Evolutionary conservation across 441 rosid species (phyloP), one percentile per base, ranked within the genome.

Genomic region (Adansonia madagascariensis): DNA sequence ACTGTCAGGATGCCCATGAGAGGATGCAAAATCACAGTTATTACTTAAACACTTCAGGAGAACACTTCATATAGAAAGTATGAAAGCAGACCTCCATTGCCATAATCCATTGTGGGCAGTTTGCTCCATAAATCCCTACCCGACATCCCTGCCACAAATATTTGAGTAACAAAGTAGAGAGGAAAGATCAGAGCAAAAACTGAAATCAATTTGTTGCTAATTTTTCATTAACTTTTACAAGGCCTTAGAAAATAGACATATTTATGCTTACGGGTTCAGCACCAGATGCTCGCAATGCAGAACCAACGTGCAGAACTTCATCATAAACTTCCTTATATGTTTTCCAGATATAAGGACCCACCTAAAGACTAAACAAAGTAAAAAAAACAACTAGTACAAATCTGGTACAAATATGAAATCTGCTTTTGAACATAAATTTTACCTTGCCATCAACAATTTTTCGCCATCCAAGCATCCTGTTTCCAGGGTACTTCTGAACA

Each of bases 381-480:
- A 3, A 46, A 35, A 73, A 6, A 20, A 5, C 11, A 78, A n/a
- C 69, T 18, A 15, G 66, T 12, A 17, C 44, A 66, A 71, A 70
- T 35, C 12, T 9, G 12, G n/a, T 44, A 65, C 71, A 31, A 50
- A 41, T 47, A 17, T 18, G 50, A 49, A 66, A 53, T 8, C 50
- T 44, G 47, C 8, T n/a, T 46, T 79, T 53, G 56, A 73, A 44
- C 20, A 35, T 62, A 76, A 47, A 49, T 14, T 78, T 55, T 75
- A 96, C 99, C 97, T 91, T 91, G 17, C 85, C 91, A 44, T 89
- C 86, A 15, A 90, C 88, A 75, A 82, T 64, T 77, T 63, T 81
- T 66, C 99, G 93, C 94, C 97, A 94, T 72, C 98, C 98, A 63
- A 95, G 97, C 99, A 95, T 95, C 65, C 79, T 89, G 75, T 91